These are phyloP conservation scores for Umbilicaria muhlenbergii DNA, from an alignment of 495 filamentous ascomycete species.

Conservation along the genomic window DNA sequence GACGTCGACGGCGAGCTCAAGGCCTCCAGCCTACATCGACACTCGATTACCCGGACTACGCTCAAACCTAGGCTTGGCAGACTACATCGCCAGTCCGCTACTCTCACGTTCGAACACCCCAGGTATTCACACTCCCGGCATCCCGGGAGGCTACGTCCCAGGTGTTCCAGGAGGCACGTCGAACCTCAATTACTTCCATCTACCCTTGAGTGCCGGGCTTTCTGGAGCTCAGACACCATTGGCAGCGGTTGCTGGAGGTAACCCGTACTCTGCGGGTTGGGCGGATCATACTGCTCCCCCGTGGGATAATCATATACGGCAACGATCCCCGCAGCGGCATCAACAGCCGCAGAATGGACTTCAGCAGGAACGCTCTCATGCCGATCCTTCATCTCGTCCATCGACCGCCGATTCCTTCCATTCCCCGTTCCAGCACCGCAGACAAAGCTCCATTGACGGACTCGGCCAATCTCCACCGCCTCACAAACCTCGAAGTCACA, in stretches of 20 bases:
- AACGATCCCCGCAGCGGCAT: constrained; percentile 17
- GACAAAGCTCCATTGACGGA: background rate
- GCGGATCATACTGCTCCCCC: constrained; percentile 16
- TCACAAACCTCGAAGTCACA: constrained; percentile 17
- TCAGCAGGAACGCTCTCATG: background rate
- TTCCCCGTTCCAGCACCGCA: no score
- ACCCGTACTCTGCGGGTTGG: constrained; percentile 37
- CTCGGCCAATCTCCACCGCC: constrained; percentile 8
- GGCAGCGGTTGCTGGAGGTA: constrained; percentile 65
- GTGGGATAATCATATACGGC: constrained; percentile 3
- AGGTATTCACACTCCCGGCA: constrained; percentile 47
- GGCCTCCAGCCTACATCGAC: background rate
- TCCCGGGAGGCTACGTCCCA: constrained; percentile 49
- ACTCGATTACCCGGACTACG: constrained; percentile 15
- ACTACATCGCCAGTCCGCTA: constrained; percentile 25
- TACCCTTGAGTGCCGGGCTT: constrained; percentile 58
- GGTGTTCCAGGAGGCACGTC: constrained; percentile 76
- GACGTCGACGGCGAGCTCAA: background rate
- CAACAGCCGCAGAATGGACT: background rate
- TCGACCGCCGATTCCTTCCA: constrained; percentile 21
- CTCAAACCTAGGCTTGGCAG: constrained; percentile 15
- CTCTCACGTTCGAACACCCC: constrained; percentile 25
- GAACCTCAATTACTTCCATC: constrained; percentile 82
- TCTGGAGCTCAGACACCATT: constrained; percentile 79
- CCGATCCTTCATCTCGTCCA: constrained; percentile 20